Conservation (phyloP, 1,284 basidiomycete species). For the Cystobasidiaceae sp. region DNA sequence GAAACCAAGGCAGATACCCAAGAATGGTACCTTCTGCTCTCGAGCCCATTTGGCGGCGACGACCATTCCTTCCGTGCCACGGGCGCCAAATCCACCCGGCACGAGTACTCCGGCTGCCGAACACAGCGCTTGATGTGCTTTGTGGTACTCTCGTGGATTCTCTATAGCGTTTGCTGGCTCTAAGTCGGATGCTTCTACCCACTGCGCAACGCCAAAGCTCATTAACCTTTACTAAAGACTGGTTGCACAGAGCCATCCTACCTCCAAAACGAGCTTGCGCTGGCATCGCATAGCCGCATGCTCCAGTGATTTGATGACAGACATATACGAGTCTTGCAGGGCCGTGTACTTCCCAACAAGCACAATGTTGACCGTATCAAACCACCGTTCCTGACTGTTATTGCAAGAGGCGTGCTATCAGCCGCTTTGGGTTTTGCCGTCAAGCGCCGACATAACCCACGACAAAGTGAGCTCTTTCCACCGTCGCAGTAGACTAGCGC, state of each 20-base stretch:
- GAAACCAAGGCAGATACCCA: conserved; percentile 97
- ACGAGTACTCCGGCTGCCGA: conserved; percentile 87
- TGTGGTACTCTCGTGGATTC: conserved; percentile 85
- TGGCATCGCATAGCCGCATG: conserved; percentile 91
- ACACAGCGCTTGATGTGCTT: conserved; percentile 90
- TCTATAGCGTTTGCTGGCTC: conserved; percentile 72
- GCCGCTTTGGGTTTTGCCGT: not conserved
- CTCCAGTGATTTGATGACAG: conserved; percentile 92
- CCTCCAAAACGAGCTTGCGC: conserved; percentile 73
- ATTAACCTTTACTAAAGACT: not conserved
- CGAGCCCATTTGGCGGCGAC: conserved; percentile 94
- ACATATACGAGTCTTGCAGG: conserved; percentile 97
- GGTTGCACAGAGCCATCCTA: conserved; percentile 46
- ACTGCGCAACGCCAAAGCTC: conserved; percentile 53
- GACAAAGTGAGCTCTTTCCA: conserved; percentile 81
- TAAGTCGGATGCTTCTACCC: conserved; percentile 95
- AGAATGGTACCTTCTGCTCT: conserved; percentile 88
- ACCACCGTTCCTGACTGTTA: conserved; percentile 78
- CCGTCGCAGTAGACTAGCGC: conserved; percentile 60
- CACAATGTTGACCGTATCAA: conserved; percentile 83
- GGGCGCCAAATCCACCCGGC: conserved; percentile 88
- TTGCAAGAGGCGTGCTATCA: not conserved
- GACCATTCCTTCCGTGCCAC: conserved; percentile 97
- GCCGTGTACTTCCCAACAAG: conserved; percentile 98
- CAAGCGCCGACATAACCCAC: conserved; percentile 47